Evolutionary conservation across 176 grass and related monocot genomes (phyloP), one percentile per base, ranked within the genome.

Genomic region (Aechmea fasciata): DNA sequence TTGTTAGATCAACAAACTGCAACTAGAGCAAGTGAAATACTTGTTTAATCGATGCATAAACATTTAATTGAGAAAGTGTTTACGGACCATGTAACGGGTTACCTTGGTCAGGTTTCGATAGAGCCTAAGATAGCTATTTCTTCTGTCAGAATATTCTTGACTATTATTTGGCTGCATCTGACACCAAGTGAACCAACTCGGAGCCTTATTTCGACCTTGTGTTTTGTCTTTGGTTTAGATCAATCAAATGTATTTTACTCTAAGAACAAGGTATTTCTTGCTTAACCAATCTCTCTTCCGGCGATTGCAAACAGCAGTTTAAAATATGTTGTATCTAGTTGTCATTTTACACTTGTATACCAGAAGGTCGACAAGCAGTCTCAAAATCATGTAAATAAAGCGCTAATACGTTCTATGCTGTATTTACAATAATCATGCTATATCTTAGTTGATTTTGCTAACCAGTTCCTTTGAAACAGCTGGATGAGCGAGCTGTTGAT

Each of bases 401-500:
- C 19, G 6, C 15, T 59, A 17, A 17, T 17, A 59, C 17, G 7
- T 68, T 54, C 13, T 24, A 69, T 47, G 48, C 55, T 57, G 51
- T 70, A 61, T 71, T 28, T 50, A 51, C 68, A 73, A 41, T 13
- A 6, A 9, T 76, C 51, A 70, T 69, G 41, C 77, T 50, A 19
- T 47, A 63, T 10, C 23, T 23, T 75, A 78, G 63, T 29, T 66
- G 52, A 49, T 75, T 41, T 70, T 64, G 9, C 66, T 88, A 10
- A 61, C 20, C n/a, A 61, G 66, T 73, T 33, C 53, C 19, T 67
- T 11, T 51, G 41, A 49, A 77, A 89, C 75, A 96, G 88, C 78
- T 96, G 78, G 93, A 96, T 73, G 93, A 96, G 25, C 77, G 78
- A 66, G 93, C 86, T 71, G 82, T 96, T 18, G 79, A 96, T 73